Base-by-base conservation (phyloP, 1,139 yeast species). In the Kurtzmaniella quercitrusa region DNA sequence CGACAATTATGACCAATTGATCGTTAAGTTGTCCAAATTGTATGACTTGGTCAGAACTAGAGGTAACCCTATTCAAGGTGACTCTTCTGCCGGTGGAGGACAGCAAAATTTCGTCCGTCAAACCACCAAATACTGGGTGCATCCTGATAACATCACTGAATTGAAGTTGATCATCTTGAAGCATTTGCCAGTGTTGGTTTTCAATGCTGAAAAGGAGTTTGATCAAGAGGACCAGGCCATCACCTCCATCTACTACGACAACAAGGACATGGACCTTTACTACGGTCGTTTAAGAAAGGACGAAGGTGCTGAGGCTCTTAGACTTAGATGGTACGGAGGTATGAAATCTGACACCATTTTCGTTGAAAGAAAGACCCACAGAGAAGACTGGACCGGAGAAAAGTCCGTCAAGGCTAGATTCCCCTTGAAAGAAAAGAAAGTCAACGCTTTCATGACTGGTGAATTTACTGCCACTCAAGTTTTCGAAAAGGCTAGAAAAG, bases 371-470 rank as follows among this genome's bases (percentile, higher is more conserved):
- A 93, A 93, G 66, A 93, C 98, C 12, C 98, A 93, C 62, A 81
- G 98, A 65, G 98, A 93, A 66, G 98, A 93, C 68, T 93, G 98
- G 98, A 93, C 98, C 2, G 98, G 98, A 57, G 98, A 93, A 66
- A 91, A 91, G 68, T 88, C 96, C 10, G 98, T 93, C 52, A 93
- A 93, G 69, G 98, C 98, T 3, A 80, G 98, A 63, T 93, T 93
- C 67, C 82, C 91, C 11, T 71, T 93, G 56, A 93, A 91, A 65
- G 98, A 93, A 62, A 88, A 86, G 63, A 80, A 89, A 58, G 93
- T 91, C 44, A 93, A 93, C 62, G 80, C 81, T 42, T 93, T 88
- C 62, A 66, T 91, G 68, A 69, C 69, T 42, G 98, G 98, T 54
- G 81, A 79, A 45, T 90, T 79, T 62, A 87, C 97, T 27, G 96